Percentiles rank a stretch among this genome's conserved stretches.
Evolutionary conservation across 441 rosid genomes (phyloP).

Genomic region (Monsonia emarginata): DNA sequence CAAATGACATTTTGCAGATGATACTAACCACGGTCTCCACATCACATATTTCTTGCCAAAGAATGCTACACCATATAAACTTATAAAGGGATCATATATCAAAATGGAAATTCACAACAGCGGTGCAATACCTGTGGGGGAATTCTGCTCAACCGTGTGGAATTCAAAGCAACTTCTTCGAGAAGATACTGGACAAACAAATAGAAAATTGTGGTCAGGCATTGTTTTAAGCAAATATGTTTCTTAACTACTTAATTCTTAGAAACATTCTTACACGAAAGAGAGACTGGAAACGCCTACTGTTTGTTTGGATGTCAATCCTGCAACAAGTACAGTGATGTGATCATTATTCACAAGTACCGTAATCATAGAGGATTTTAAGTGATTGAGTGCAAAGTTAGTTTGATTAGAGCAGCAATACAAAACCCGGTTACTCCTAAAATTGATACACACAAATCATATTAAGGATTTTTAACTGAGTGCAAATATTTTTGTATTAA

Average conservation of each 20-base stretch:
- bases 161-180: conserved; percentile 71
- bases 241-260: not conserved
- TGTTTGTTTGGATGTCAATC: conserved; percentile 89
- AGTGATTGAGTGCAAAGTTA: no score
- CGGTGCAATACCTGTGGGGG: conserved; percentile 57
- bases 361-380: no score
- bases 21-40: not conserved
- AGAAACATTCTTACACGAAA: conserved; percentile 43
- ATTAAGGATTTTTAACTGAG: not conserved
- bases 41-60: conserved; percentile 2
- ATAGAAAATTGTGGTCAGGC: conserved; percentile 1
- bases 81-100: not conserved
- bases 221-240: not conserved
- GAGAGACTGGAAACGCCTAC: conserved; percentile 69
- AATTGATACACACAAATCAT: not conserved
- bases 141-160: conserved; percentile 48
- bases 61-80: not conserved
- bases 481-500: not conserved
- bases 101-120: not conserved
- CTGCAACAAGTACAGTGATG: conserved; percentile 30
- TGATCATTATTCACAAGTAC: not conserved
- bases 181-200: conserved; percentile 60
- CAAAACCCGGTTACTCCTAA: not conserved
- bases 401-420: not conserved
- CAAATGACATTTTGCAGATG: not conserved